Evolutionary conservation across 2,329 filamentous ascomycete genomes (phyloP).

Genomic region (Fusarium albosuccineum): DNA sequence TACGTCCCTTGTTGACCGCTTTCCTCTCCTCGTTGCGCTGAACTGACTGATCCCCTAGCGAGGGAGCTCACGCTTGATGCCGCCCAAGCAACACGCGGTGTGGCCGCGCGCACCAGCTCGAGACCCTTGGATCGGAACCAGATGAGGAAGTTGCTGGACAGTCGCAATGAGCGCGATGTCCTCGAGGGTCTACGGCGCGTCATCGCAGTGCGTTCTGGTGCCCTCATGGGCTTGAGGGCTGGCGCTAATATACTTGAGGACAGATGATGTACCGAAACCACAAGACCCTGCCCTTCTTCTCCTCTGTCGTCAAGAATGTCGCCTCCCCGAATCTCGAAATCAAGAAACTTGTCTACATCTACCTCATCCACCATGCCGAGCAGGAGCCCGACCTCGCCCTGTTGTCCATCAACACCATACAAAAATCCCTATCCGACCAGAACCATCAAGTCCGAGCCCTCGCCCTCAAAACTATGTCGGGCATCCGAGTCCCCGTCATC

Average conservation of each 20-base stretch:
- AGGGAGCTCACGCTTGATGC: constrained; percentile 98
- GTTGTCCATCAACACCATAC: constrained; percentile 97
- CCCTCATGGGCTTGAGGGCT: background rate
- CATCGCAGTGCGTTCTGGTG: constrained; percentile 75
- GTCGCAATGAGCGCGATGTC: constrained; percentile 91
- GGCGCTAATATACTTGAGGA: constrained; percentile 20
- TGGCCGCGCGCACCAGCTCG: constrained; percentile 65
- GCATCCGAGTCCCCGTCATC: constrained; percentile 96
- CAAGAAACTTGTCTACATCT: constrained; percentile 99
- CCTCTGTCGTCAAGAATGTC: constrained; percentile 98
- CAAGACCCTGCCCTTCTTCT: constrained; percentile 92
- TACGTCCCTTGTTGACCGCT: constrained; percentile 58
- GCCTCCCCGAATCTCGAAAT: constrained; percentile 94
- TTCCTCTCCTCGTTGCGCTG: constrained; percentile 6
- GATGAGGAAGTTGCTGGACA: constrained; percentile 95
- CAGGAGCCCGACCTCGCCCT: constrained; percentile 95
- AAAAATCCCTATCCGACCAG: constrained; percentile 93
- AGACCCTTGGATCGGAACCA: constrained; percentile 81
- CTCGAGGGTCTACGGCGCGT: constrained; percentile 91
- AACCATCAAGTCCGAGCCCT: constrained; percentile 93
- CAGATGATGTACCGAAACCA: constrained; percentile 97
- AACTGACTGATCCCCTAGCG: constrained; percentile 66
- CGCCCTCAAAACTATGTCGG: constrained; percentile 95
- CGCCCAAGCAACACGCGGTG: constrained; percentile 83
- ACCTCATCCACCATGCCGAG: constrained; percentile 96